phyloP scores from a whole-genome alignment of 495 filamentous ascomycete genomes.

The Pseudoneurospora amorphoporcata region DNA sequence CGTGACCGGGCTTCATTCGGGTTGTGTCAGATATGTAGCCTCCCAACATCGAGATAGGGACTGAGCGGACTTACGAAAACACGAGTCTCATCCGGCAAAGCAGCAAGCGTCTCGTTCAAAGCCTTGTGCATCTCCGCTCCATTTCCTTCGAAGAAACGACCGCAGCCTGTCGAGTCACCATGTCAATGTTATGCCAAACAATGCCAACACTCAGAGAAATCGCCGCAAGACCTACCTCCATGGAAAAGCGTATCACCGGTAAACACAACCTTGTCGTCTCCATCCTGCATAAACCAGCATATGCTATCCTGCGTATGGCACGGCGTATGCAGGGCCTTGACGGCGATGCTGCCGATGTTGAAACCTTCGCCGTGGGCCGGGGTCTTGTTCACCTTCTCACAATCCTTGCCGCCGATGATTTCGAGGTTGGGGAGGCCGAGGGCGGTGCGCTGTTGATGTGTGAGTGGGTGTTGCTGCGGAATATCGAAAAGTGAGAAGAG shows the following conservation, averaged over 20 bases:
- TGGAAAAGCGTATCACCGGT: slow-evolving; percentile 96
- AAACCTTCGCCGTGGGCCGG: slow-evolving; percentile 68
- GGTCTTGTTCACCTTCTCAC: slow-evolving; percentile 64
- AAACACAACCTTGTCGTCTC: slow-evolving; percentile 72
- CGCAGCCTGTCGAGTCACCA: slow-evolving; percentile 56
- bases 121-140: slow-evolving; percentile 82
- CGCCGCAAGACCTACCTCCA: slow-evolving; percentile 48
- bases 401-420: slow-evolving; percentile 82
- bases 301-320: slow-evolving; percentile 99
- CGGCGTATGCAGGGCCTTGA: slow-evolving; percentile 87
- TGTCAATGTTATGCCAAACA: not conserved
- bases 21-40: not conserved
- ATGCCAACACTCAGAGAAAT: not conserved
- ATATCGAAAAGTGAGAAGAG: not conserved
- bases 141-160: slow-evolving; percentile 93
- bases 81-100: slow-evolving; percentile 81
- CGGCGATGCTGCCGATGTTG: slow-evolving; percentile 74
- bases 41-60: not conserved
- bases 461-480: not conserved
- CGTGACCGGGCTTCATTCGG: slow-evolving; percentile 66
- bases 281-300: slow-evolving; percentile 78
- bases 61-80: slow-evolving; percentile 61
- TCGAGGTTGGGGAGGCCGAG: slow-evolving; percentile 46
- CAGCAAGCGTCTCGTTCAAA: slow-evolving; percentile 71
- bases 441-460: slow-evolving; percentile 49